Conservation (phyloP, 192 early-diverging fungal species). For the Backusella macrospora region DNA sequence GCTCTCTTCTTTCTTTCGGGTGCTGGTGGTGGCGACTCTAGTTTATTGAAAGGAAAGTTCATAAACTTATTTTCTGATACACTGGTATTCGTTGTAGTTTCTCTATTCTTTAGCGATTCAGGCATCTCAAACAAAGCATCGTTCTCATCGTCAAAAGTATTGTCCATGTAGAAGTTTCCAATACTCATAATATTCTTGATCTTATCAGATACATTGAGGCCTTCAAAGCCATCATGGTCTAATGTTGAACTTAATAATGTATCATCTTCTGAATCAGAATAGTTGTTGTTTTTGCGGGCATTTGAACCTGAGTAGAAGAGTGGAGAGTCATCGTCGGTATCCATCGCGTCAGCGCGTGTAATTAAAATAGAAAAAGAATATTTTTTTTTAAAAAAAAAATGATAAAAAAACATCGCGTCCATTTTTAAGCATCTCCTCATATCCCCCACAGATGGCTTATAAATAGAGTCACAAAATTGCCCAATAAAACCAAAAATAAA, state of each 20-base stretch:
- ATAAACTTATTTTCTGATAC: not conserved
- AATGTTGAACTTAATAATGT: not conserved
- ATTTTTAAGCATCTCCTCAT: not conserved
- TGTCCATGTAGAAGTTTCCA: not conserved
- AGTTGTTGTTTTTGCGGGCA: not conserved
- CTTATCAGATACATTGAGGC: slow-evolving; percentile 19
- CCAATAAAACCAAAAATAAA: too few relatives aligned
- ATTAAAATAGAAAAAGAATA: not conserved
- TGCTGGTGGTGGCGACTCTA: not conserved
- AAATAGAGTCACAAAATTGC: too few relatives aligned
- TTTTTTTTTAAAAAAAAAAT: not conserved
- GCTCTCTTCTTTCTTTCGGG: not conserved
- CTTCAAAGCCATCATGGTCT: not conserved
- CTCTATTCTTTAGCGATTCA: not conserved
- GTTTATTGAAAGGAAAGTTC: slow-evolving; percentile 15
- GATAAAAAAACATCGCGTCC: not conserved
- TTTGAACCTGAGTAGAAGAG: not conserved
- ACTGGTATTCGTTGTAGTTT: not conserved
- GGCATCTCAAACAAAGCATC: slow-evolving; percentile 13
- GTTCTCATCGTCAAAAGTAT: slow-evolving; percentile 10
- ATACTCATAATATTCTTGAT: slow-evolving; percentile 21
- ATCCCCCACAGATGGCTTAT: too few relatives aligned
- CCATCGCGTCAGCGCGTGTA: slow-evolving; percentile 12
- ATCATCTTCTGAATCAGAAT: slow-evolving; percentile 31
- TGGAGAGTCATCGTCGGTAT: not conserved